Conservation (phyloP, 345 rosid genomes). For the Brassica carinata region DNA sequence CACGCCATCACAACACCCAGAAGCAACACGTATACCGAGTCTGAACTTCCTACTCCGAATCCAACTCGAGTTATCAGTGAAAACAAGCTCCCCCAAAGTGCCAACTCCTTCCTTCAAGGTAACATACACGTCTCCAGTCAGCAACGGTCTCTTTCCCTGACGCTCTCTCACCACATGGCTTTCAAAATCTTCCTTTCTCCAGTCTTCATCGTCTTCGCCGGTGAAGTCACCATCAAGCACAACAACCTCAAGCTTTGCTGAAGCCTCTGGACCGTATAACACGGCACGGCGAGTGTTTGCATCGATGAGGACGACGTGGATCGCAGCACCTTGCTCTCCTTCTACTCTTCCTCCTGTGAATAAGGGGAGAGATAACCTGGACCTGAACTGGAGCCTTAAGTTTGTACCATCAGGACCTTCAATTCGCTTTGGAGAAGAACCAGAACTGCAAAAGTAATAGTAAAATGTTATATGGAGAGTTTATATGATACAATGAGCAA, state of each 20-base stretch:
- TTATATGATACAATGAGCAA: neutral
- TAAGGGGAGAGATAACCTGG: neutral
- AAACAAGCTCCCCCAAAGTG: neutral
- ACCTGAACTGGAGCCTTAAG: neutral
- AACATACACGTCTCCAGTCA: neutral
- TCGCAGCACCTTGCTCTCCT: neutral
- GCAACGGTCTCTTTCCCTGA: neutral
- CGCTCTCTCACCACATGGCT: neutral
- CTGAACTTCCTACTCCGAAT: neutral
- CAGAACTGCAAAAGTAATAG: conserved; percentile 35
- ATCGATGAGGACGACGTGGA: neutral
- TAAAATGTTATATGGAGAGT: neutral
- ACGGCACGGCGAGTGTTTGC: neutral
- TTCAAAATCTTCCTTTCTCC: neutral
- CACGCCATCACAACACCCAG: neutral
- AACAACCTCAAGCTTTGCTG: neutral
- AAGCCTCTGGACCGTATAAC: neutral
- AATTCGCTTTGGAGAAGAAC: conserved; percentile 74
- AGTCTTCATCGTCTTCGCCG: neutral
- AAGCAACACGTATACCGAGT: neutral
- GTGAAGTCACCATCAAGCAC: neutral
- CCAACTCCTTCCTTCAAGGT: neutral
- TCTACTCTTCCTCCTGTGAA: neutral
- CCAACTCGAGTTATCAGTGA: neutral
- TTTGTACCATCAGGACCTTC: neutral